These are phyloP conservation scores for Pachysandra terminalis DNA, from an alignment of 164 flowering plant species.

Conservation along the genomic window DNA sequence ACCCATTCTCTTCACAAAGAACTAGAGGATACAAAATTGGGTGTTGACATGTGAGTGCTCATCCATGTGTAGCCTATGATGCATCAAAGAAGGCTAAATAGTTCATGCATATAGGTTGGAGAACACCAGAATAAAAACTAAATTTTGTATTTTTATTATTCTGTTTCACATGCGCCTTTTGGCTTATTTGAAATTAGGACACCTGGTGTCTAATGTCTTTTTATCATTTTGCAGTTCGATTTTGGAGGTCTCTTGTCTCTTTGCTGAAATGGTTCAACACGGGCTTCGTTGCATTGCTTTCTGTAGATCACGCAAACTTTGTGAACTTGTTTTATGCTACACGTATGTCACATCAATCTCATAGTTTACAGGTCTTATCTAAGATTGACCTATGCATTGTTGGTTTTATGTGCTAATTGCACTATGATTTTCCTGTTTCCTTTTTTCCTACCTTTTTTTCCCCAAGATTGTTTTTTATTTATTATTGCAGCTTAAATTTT, in stretches of 20 bases:
- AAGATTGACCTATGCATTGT: background rate
- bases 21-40: no score
- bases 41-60: no score
- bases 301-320: constrained; percentile 91
- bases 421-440: background rate
- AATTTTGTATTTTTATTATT: no score
- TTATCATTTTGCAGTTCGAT: constrained; percentile 65
- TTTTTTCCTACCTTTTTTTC: background rate
- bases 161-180: background rate
- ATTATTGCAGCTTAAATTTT: background rate
- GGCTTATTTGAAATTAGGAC: background rate
- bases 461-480: no score
- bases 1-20: no score
- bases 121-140: background rate
- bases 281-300: constrained; percentile 94
- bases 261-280: constrained; percentile 97
- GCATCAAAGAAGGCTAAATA: no score
- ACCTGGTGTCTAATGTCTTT: constrained; percentile 5
- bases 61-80: no score
- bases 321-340: constrained; percentile 83
- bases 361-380: background rate
- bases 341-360: constrained; percentile 53
- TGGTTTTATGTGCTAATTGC: background rate
- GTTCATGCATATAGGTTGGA: no score
- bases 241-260: constrained; percentile 64